These are phyloP conservation scores for Pleomassaria siparia DNA, from an alignment of 2,329 filamentous ascomycete genomes.

Conservation along the genomic window DNA sequence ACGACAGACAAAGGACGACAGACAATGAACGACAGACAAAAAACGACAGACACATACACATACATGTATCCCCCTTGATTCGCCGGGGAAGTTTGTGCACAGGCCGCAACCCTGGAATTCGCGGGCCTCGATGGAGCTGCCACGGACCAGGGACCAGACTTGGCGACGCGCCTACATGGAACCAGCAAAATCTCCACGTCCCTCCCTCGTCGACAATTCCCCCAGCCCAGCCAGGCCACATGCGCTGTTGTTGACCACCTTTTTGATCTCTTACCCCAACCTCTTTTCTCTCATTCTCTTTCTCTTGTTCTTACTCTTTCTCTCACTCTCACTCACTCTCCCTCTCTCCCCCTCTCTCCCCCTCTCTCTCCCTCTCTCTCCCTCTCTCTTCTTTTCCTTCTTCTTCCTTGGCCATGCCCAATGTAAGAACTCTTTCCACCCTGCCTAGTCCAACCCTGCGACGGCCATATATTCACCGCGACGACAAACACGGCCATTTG, in stretches of 20 bases:
- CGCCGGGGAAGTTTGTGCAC: neutral
- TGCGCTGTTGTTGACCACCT: too few species aligned
- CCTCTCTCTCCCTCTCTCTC: neutral
- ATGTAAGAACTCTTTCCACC: neutral
- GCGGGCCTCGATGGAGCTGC: neutral
- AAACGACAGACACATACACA: too few species aligned
- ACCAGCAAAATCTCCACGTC: slow-evolving; percentile 2
- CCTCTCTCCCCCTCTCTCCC: too few species aligned
- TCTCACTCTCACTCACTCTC: too few species aligned
- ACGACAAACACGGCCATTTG: too few species aligned
- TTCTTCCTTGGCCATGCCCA: neutral
- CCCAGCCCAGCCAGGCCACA: too few species aligned
- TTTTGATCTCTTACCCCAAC: neutral
- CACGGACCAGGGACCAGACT: neutral
- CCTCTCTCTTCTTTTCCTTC: too few species aligned
- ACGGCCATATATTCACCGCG: neutral
- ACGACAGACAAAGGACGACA: too few species aligned
- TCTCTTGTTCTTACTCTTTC: too few species aligned
- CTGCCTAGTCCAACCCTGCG: neutral
- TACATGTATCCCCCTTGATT: too few species aligned
- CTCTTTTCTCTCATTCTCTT: neutral
- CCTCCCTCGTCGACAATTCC: too few species aligned
- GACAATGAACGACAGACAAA: too few species aligned
- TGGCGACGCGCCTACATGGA: neutral
- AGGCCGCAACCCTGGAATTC: neutral